Conservation (phyloP, 441 rosid species). For the Populus hybrid region DNA sequence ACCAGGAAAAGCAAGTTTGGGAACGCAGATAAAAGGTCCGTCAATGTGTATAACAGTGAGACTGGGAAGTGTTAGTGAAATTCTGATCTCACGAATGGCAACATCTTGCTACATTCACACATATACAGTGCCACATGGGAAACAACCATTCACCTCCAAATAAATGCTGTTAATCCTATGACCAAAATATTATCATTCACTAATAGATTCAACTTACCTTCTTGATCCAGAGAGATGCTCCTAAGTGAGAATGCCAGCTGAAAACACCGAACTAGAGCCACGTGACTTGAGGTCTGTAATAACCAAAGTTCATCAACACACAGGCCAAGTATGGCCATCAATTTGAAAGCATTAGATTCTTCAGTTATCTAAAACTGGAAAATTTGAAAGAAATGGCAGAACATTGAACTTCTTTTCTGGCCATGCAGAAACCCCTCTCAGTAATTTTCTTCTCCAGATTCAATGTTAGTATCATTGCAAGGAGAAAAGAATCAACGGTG, state of each 20-base stretch:
- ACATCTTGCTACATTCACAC: not conserved
- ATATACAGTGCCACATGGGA: not conserved
- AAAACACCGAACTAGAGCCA: conserved; percentile 79
- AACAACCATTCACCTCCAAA: not conserved
- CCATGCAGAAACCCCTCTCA: not conserved
- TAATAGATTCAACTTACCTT: conserved; percentile 46
- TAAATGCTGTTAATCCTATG: not conserved
- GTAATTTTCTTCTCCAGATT: not conserved
- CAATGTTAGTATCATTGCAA: not conserved
- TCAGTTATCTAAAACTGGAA: conserved; percentile 12
- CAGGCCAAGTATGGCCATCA: not conserved
- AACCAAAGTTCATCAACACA: conserved; percentile 20
- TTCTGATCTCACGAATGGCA: not conserved
- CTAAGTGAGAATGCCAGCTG: conserved; percentile 89
- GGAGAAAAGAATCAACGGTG: not conserved
- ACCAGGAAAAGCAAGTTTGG: not conserved
- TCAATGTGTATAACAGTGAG: not conserved
- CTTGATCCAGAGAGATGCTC: conserved; percentile 64
- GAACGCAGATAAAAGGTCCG: not conserved
- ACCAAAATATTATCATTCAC: conserved; percentile 1
- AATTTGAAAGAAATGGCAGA: not conserved
- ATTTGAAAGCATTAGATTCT: not conserved
- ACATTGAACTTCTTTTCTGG: not conserved
- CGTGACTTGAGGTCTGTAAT: conserved; percentile 73
- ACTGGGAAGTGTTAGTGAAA: not conserved